phyloP scores from a whole-genome alignment of 129 eudicot genomes.

The Centella asiatica region DNA sequence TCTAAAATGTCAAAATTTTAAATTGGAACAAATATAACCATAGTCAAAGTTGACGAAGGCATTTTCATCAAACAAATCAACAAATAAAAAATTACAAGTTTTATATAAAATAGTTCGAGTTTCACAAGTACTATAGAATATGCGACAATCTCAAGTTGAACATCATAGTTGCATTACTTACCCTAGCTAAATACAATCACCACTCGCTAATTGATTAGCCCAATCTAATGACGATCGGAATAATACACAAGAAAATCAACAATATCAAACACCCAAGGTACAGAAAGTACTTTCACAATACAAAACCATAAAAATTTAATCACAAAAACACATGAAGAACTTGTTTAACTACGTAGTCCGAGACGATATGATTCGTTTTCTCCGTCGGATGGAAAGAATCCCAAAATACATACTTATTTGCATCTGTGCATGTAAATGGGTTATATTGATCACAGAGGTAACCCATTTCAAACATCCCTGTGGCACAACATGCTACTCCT shows the following conservation, averaged over 20 bases:
- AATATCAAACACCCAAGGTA: neutral
- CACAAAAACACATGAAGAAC: constrained; percentile 25
- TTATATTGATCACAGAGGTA: constrained; percentile 49
- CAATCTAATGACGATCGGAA: too few relatives aligned
- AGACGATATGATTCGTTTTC: constrained; percentile 42
- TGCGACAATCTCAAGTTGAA: too few relatives aligned
- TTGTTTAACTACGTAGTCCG: constrained; percentile 40
- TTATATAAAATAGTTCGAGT: too few relatives aligned
- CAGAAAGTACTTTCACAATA: neutral
- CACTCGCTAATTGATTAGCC: too few relatives aligned
- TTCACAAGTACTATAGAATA: too few relatives aligned
- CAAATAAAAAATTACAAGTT: too few relatives aligned
- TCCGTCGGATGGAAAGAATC: constrained; percentile 82
- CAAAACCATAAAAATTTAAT: constrained; percentile 6
- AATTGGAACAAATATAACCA: too few relatives aligned
- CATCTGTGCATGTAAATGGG: constrained; percentile 65
- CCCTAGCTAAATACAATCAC: too few relatives aligned
- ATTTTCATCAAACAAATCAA: too few relatives aligned
- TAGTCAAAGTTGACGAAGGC: too few relatives aligned
- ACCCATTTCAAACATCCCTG: constrained; percentile 76
- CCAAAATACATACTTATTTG: constrained; percentile 66
- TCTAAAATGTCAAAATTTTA: too few relatives aligned
- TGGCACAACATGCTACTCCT: constrained; percentile 60
- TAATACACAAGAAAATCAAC: neutral
- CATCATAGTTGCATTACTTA: too few relatives aligned